These are phyloP conservation scores for Avena insularis DNA, from an alignment of 176 grass and related monocot genomes.

Conservation along the genomic window DNA sequence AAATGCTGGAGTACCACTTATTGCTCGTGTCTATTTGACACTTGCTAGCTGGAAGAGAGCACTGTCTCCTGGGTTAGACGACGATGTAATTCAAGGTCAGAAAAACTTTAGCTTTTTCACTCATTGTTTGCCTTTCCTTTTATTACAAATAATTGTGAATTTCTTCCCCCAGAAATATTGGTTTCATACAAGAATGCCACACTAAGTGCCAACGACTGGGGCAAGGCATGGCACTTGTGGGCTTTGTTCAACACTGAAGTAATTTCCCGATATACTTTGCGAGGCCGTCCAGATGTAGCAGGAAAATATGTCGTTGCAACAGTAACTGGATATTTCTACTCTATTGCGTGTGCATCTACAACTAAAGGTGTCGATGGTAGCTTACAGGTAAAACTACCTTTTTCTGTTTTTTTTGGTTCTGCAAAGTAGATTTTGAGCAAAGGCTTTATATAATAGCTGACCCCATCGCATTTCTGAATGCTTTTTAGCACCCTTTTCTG, in stretches of 20 bases:
- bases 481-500: constrained; percentile 4
- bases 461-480: not conserved
- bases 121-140: constrained; percentile 23
- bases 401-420: not conserved
- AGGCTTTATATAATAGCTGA: not conserved
- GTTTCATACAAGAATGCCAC: constrained; percentile 91
- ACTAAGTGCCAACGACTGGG: constrained; percentile 83
- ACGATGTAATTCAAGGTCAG: constrained; percentile 85
- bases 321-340: constrained; percentile 97
- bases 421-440: constrained; percentile 11
- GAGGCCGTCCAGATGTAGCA: constrained; percentile 68
- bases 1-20: constrained; percentile 75
- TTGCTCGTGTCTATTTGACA: constrained; percentile 92
- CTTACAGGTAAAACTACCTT: constrained; percentile 73
- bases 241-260: constrained; percentile 99
- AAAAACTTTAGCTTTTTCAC: constrained; percentile 23
- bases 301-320: constrained; percentile 94
- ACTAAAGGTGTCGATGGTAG: constrained; percentile 95
- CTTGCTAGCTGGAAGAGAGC: constrained; percentile 95
- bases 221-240: constrained; percentile 97
- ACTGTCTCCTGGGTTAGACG: constrained; percentile 87
- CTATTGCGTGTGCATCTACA: constrained; percentile 92
- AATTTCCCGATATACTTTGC: constrained; percentile 87
- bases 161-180: constrained; percentile 69
- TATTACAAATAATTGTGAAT: constrained; percentile 29